Evolutionary conservation across 805 yeast genomes (phyloP), one percentile per base, ranked within the genome.

Genomic region (Lachancea kluyveri): DNA sequence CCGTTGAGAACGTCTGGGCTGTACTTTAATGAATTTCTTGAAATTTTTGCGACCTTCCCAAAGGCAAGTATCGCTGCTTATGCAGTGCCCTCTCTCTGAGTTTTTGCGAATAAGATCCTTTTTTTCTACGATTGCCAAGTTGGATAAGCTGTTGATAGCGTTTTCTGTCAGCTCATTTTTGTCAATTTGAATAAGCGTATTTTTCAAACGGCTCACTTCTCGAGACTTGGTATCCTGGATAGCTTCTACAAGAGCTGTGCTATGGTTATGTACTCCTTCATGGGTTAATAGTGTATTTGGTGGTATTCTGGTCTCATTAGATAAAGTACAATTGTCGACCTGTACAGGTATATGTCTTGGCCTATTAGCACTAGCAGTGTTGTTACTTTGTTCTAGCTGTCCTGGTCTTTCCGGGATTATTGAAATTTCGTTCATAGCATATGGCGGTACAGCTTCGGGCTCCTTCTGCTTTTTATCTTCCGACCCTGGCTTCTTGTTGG

Each of bases 11-110:
- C 15, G 33, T n/a, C 24, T 21, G 17, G 59, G 54, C 34, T 52
- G 36, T 16, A 40, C 41, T 30, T 64, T 64, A 3, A 51, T 53
- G 46, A 67, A 67, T 4, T 38, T 50, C 33, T 67, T 67, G 39
- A 59, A 66, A 39, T 66, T 65, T 36, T 57, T 64, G 8, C 68
- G 40, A 1, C 48, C 52, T 13, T 42, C 32, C 60, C 64, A 55
- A 11, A 41, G 42, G n/a, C n/a, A n/a, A 1, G 40, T 35, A 22
- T 38, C 35, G 8, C 9, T 18, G 15, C 8, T 16, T 15, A 34
- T 25, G 25, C 15, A 9, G 4, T 14, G 19, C 6, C n/a, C 6
- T 11, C 23, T 18, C 5, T 20, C 11, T 6, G 23, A n/a, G 16
- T 40, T 28, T 8, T 24, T 17, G 7, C 32, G n/a, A 12, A 33